Evolutionary conservation across 805 yeast species (phyloP).

Genomic region (Zygotorulaspora florentina): DNA sequence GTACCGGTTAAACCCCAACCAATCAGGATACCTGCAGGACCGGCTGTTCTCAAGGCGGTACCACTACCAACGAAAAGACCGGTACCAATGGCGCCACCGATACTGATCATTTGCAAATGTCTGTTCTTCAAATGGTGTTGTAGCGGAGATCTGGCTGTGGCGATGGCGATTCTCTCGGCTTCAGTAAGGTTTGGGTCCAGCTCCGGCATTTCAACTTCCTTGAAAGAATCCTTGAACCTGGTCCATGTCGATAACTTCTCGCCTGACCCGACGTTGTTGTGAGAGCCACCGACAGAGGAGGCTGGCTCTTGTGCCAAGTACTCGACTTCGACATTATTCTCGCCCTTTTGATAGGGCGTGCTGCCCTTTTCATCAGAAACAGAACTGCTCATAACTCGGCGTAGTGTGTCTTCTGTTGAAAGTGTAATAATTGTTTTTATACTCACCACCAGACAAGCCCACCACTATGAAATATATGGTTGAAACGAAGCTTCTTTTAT

Average conservation of each 20-base stretch:
- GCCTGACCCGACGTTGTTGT: constrained; percentile 1
- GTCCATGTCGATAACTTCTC: constrained; percentile 35
- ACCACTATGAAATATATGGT: too few relatives aligned
- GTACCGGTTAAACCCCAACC: constrained; percentile 53
- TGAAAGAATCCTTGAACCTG: constrained; percentile 48
- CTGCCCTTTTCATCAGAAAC: constrained; percentile 2
- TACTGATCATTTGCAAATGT: constrained; percentile 60
- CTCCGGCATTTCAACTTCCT: constrained; percentile 36
- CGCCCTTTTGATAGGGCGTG: constrained; percentile 7
- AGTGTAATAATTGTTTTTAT: too few relatives aligned
- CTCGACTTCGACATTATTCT: constrained; percentile 12
- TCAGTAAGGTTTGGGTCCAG: constrained; percentile 39
- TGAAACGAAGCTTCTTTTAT: too few relatives aligned
- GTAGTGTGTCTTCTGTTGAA: background rate
- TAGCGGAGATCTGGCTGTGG: constrained; percentile 53
- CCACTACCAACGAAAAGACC: constrained; percentile 76
- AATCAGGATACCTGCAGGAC: constrained; percentile 59
- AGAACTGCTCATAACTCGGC: background rate
- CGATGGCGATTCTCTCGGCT: constrained; percentile 44
- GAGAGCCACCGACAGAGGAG: constrained; percentile 3
- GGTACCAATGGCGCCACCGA: constrained; percentile 71
- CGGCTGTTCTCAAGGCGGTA: constrained; percentile 55
- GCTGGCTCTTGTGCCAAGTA: constrained; percentile 11
- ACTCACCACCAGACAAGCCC: too few relatives aligned
- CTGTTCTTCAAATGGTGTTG: constrained; percentile 50